Conservation (phyloP, 1,284 basidiomycete species). For the Volvariella volvacea region DNA sequence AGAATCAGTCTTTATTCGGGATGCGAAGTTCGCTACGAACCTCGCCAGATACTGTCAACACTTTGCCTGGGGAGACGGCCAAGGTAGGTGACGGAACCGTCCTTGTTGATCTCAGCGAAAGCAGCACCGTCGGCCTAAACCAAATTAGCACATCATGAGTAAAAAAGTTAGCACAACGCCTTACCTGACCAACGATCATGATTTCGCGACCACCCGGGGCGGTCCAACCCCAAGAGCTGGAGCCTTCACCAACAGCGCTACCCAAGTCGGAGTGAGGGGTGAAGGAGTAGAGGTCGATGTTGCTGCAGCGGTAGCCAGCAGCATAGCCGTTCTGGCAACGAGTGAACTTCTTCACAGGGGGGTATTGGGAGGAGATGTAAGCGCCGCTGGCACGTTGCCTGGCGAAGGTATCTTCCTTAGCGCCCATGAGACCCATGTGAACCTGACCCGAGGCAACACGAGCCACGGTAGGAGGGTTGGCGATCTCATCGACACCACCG, state of each 20-base stretch:
- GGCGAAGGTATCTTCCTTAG: background rate
- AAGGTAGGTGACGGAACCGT: slow-evolving; percentile 15
- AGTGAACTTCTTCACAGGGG: too few relatives aligned
- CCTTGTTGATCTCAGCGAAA: slow-evolving; percentile 13
- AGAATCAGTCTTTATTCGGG: slow-evolving; percentile 11
- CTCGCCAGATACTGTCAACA: slow-evolving; percentile 6
- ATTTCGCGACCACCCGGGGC: slow-evolving; percentile 12
- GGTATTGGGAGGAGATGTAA: too few relatives aligned
- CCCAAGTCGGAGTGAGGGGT: background rate
- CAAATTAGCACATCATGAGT: background rate
- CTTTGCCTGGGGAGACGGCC: slow-evolving; percentile 13
- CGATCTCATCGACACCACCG: too few relatives aligned
- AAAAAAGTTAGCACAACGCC: too few relatives aligned
- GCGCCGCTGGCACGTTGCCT: background rate
- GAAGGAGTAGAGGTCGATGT: background rate
- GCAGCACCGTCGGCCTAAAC: slow-evolving; percentile 17
- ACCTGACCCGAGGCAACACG: background rate
- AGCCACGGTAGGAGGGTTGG: background rate
- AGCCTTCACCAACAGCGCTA: background rate
- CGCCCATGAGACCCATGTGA: background rate
- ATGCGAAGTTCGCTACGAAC: too few relatives aligned
- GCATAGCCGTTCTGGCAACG: background rate
- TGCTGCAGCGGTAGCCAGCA: background rate
- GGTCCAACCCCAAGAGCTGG: slow-evolving; percentile 13
- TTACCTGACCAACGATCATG: slow-evolving; percentile 13